Conservation (phyloP, 331 rosid genomes). For the Erythrophleum ivorense region DNA sequence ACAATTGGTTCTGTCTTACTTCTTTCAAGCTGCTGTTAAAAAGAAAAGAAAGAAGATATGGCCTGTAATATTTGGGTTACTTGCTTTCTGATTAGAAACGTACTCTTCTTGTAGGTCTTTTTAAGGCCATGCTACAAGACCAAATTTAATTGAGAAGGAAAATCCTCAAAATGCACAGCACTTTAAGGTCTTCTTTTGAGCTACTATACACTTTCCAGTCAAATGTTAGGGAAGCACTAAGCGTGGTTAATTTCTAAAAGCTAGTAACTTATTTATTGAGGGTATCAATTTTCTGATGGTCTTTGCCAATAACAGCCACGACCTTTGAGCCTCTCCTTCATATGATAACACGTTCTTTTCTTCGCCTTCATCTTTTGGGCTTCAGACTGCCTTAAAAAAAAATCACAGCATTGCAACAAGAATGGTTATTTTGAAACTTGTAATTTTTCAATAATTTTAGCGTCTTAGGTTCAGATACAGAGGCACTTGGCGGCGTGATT, state of each 20-base stretch:
- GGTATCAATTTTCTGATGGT: neutral
- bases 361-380: neutral
- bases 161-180: neutral
- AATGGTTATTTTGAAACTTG: neutral
- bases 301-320: too few species aligned
- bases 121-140: too few species aligned
- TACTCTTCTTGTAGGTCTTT: neutral
- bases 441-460: neutral
- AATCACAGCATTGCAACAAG: neutral
- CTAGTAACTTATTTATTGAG: neutral
- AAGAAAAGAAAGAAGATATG: neutral
- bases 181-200: neutral
- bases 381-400: neutral
- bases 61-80: conserved; percentile 4
- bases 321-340: too few species aligned
- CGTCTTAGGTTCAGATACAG: too few species aligned
- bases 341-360: neutral
- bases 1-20: conserved; percentile 15
- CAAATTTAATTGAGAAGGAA: neutral
- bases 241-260: neutral
- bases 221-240: neutral
- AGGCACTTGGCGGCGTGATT: too few species aligned
- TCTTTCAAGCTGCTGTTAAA: neutral
- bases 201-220: neutral
- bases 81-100: neutral